phyloP scores from a whole-genome alignment of 192 early-diverging fungal species.

The Coemansia reversa region DNA sequence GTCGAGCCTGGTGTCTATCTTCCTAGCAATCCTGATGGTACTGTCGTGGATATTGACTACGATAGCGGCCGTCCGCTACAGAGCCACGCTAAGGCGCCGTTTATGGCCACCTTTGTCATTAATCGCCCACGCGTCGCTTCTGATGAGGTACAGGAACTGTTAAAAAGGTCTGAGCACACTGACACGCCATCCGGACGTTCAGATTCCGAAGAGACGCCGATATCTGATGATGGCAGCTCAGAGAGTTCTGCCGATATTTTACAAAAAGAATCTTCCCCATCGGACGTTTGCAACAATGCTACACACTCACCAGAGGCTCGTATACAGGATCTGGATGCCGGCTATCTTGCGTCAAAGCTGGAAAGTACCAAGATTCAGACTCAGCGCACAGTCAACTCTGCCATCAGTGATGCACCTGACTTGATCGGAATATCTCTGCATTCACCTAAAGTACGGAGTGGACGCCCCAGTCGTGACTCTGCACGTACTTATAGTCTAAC shows the following conservation, averaged over 20 bases:
- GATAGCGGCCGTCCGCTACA: conserved; percentile 92
- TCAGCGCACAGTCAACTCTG: conserved; percentile 32
- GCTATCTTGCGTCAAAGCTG: conserved; percentile 32
- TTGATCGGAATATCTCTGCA: conserved; percentile 42
- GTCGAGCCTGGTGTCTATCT: conserved; percentile 97
- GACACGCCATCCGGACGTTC: conserved; percentile 24
- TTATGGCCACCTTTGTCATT: conserved; percentile 97
- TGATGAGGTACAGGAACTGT: conserved; percentile 60
- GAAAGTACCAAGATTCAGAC: conserved; percentile 26
- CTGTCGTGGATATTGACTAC: conserved; percentile 93
- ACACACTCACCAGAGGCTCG: neutral
- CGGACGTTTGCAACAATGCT: neutral
- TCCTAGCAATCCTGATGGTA: conserved; percentile 95
- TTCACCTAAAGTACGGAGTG: conserved; percentile 12
- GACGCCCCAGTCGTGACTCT: conserved; percentile 36
- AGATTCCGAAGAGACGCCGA: neutral
- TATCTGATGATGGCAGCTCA: neutral
- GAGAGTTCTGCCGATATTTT: neutral
- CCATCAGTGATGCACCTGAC: conserved; percentile 49
- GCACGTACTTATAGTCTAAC: conserved; percentile 21
- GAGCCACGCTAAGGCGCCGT: conserved; percentile 98
- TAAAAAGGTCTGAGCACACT: conserved; percentile 41
- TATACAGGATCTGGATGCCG: conserved; percentile 18
- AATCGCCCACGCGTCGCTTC: conserved; percentile 60
- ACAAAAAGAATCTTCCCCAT: neutral